These are phyloP conservation scores for Alternaria longipes DNA, from an alignment of 2,329 filamentous ascomycete species.

Conservation along the genomic window DNA sequence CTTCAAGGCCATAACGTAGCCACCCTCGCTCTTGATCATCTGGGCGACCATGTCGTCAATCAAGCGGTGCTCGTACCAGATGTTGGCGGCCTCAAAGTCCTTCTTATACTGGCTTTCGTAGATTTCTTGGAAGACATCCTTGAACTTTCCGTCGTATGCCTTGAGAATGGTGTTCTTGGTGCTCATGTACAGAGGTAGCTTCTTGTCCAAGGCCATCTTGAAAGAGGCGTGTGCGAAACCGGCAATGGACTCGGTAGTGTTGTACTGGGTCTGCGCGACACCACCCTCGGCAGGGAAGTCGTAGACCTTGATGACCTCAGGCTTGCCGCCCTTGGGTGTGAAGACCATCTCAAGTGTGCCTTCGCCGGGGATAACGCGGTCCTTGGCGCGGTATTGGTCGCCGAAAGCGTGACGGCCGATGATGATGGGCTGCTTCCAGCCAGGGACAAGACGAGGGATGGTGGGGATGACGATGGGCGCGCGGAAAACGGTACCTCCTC, in stretches of 20 bases:
- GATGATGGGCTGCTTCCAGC: slow-evolving; percentile 99
- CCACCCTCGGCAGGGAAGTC: slow-evolving; percentile 87
- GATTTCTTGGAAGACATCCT: slow-evolving; percentile 99
- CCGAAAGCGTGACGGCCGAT: slow-evolving; percentile 98
- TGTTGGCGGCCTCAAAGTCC: slow-evolving; percentile 87
- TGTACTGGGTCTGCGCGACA: slow-evolving; percentile 95
- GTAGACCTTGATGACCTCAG: slow-evolving; percentile 88
- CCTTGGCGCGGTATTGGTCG: slow-evolving; percentile 98
- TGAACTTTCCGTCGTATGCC: slow-evolving; percentile 98
- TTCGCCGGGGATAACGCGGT: slow-evolving; percentile 80
- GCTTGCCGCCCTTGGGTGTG: slow-evolving; percentile 81
- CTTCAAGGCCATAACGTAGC: slow-evolving; percentile 98
- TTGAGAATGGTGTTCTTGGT: slow-evolving; percentile 99
- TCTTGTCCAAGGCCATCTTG: slow-evolving; percentile 90
- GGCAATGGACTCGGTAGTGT: slow-evolving; percentile 93
- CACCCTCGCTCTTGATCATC: slow-evolving; percentile 99
- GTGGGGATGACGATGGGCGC: slow-evolving; percentile 96
- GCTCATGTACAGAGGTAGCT: slow-evolving; percentile 97
- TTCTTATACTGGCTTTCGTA: slow-evolving; percentile 88
- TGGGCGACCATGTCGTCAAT: slow-evolving; percentile 99
- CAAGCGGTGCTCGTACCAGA: slow-evolving; percentile 99
- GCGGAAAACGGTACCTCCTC: slow-evolving; percentile 96
- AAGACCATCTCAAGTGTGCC: slow-evolving; percentile 95
- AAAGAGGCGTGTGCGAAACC: slow-evolving; percentile 97
- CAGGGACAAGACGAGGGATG: slow-evolving; percentile 91